These are phyloP conservation scores for Trichoderma reesei DNA, from an alignment of 495 filamentous ascomycete species.

Conservation along the genomic window DNA sequence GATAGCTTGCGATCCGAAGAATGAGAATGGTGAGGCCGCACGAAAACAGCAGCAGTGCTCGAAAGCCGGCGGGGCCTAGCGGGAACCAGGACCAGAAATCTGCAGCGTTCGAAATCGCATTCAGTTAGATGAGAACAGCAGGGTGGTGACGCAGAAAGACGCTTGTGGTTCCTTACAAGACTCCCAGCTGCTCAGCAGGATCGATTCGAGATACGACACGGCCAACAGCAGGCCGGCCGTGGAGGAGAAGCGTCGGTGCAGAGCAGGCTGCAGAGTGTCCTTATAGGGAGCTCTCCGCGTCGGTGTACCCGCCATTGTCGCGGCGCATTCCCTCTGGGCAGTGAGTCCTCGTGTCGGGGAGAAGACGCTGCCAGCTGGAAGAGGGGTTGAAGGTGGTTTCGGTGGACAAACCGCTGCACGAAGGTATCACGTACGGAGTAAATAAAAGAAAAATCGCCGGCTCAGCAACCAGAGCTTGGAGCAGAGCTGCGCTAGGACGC, in stretches of 20 bases:
- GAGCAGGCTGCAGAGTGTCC: slow-evolving; percentile 79
- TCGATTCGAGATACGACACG: slow-evolving; percentile 64
- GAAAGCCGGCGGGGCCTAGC: slow-evolving; percentile 61
- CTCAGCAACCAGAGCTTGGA: slow-evolving; percentile 2
- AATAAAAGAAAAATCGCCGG: slow-evolving; percentile 11
- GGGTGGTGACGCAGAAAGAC: neutral
- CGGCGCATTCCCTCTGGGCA: slow-evolving; percentile 25
- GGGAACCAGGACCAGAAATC: slow-evolving; percentile 84
- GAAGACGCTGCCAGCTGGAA: neutral
- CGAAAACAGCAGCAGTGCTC: slow-evolving; percentile 67
- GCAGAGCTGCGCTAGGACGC: slow-evolving; percentile 10
- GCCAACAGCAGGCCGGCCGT: slow-evolving; percentile 56
- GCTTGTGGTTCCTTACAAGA: slow-evolving; percentile 43
- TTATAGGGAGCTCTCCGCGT: slow-evolving; percentile 52
- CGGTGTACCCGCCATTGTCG: slow-evolving; percentile 31
- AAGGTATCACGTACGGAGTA: neutral
- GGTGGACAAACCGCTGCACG: neutral
- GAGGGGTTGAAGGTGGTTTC: neutral
- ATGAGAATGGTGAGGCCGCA: slow-evolving; percentile 58
- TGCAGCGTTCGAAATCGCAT: slow-evolving; percentile 22
- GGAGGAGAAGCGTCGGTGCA: slow-evolving; percentile 77
- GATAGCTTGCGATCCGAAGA: slow-evolving; percentile 77
- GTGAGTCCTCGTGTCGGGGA: neutral
- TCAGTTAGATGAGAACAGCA: neutral
- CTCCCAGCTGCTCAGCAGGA: slow-evolving; percentile 60